Conservation (phyloP, 352 stramenopile genomes). For the Phytopythium ostracodes region DNA sequence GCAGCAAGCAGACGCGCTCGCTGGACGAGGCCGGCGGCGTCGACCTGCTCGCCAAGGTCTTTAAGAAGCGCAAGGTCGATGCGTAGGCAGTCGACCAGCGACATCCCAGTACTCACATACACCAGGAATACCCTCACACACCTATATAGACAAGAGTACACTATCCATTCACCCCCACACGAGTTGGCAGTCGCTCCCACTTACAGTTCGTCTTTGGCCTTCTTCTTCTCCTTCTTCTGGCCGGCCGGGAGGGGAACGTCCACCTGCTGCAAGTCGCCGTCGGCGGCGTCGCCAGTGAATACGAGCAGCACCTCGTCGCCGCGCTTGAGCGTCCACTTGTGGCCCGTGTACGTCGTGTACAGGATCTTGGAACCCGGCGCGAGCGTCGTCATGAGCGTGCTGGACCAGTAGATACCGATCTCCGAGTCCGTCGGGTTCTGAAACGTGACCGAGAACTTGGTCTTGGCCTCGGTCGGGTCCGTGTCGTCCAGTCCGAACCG, state of each 20-base stretch:
- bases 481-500: conserved; percentile 51
- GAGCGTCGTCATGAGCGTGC: conserved; percentile 65
- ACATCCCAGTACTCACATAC: too few species aligned
- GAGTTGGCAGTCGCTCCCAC: neutral
- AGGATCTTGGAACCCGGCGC: conserved; percentile 29
- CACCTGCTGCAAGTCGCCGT: conserved; percentile 49
- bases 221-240: conserved; percentile 5
- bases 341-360: conserved; percentile 62
- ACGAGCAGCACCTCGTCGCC: conserved; percentile 45
- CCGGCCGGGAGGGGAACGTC: conserved; percentile 27
- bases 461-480: conserved; percentile 14
- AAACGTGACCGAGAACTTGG: conserved; percentile 58
- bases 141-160: conserved; percentile 17
- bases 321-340: conserved; percentile 70
- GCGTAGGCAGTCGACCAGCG: conserved; percentile 1
- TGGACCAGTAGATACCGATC: conserved; percentile 66
- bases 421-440: conserved; percentile 51
- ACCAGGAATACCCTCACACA: too few species aligned
- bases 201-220: conserved; percentile 47
- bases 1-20: conserved; percentile 62
- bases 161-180: conserved; percentile 11
- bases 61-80: conserved; percentile 65
- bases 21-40: conserved; percentile 26
- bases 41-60: conserved; percentile 65
- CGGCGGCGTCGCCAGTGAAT: conserved; percentile 37